Evolutionary conservation across 2,329 filamentous ascomycete species (phyloP).

Genomic region (Calonectria naviculata): DNA sequence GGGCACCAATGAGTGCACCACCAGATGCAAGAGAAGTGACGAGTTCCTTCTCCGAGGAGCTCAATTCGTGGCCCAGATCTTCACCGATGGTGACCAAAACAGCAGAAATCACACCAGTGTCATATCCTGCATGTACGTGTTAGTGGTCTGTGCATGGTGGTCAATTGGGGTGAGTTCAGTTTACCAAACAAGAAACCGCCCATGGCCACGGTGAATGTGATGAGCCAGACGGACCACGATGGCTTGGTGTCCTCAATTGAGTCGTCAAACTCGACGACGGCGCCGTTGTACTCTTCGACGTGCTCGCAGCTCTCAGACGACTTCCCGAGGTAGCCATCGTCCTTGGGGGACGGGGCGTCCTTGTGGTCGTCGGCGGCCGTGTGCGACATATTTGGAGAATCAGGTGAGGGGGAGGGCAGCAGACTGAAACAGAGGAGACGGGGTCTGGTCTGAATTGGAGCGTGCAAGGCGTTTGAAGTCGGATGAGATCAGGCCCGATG

Average conservation of each 20-base stretch:
- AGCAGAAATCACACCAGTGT: constrained; percentile 61
- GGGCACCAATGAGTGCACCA: constrained; percentile 32
- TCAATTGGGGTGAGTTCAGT: too few relatives aligned
- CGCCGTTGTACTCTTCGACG: constrained; percentile 13
- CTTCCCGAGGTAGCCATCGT: constrained; percentile 11
- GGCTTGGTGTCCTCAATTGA: constrained; percentile 40
- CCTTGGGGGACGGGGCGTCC: constrained; percentile 16
- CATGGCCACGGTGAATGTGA: constrained; percentile 41
- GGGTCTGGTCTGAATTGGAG: neutral
- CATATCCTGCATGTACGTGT: constrained; percentile 48
- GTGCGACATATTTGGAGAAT: constrained; percentile 13
- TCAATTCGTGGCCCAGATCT: constrained; percentile 23
- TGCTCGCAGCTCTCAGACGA: constrained; percentile 19
- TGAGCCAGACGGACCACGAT: constrained; percentile 39
- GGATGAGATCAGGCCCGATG: neutral
- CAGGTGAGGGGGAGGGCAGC: neutral
- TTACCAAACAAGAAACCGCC: constrained; percentile 41
- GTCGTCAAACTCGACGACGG: constrained; percentile 30
- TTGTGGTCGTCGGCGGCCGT: constrained; percentile 9
- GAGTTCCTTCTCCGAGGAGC: constrained; percentile 53
- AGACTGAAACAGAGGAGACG: neutral
- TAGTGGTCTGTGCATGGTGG: neutral
- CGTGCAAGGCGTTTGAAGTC: neutral
- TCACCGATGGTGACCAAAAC: constrained; percentile 55
- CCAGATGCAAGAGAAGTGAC: constrained; percentile 61